These are phyloP conservation scores for Dactylella cylindrospora DNA, from an alignment of 2,329 filamentous ascomycete genomes.

Conservation along the genomic window DNA sequence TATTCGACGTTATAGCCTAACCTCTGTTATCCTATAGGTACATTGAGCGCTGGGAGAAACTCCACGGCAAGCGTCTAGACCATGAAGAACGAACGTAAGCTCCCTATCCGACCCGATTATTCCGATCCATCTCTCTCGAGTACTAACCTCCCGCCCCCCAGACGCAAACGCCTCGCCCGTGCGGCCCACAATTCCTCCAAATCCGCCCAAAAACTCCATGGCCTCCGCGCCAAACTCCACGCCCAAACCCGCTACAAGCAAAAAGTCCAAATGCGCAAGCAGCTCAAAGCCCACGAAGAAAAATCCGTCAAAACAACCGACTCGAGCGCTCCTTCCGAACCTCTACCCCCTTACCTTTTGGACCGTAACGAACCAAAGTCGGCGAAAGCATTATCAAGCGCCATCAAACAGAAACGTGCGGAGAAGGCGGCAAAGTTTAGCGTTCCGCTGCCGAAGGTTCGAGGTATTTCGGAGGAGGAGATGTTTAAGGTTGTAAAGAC, in stretches of 20 bases:
- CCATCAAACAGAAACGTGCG: slow-evolving; percentile 81
- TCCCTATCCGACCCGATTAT: background rate
- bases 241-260: slow-evolving; percentile 92
- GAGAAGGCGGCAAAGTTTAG: slow-evolving; percentile 93
- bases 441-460: slow-evolving; percentile 90
- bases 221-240: slow-evolving; percentile 87
- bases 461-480: slow-evolving; percentile 91
- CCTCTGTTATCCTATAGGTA: slow-evolving; percentile 52
- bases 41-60: slow-evolving; percentile 76
- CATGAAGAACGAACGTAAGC: slow-evolving; percentile 71
- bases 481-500: slow-evolving; percentile 98
- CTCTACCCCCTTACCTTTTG: slow-evolving; percentile 88
- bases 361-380: slow-evolving; percentile 72
- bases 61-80: slow-evolving; percentile 65
- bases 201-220: slow-evolving; percentile 89
- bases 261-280: slow-evolving; percentile 97
- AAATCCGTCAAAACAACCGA: slow-evolving; percentile 86
- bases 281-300: slow-evolving; percentile 92
- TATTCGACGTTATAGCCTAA: background rate
- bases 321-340: slow-evolving; percentile 76
- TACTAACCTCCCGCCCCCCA: slow-evolving; percentile 45
- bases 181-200: slow-evolving; percentile 85
- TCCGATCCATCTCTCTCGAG: background rate
- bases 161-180: slow-evolving; percentile 81
- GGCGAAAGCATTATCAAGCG: slow-evolving; percentile 58